phyloP scores from a whole-genome alignment of 345 rosid genomes.

The Salix koriyanagi region DNA sequence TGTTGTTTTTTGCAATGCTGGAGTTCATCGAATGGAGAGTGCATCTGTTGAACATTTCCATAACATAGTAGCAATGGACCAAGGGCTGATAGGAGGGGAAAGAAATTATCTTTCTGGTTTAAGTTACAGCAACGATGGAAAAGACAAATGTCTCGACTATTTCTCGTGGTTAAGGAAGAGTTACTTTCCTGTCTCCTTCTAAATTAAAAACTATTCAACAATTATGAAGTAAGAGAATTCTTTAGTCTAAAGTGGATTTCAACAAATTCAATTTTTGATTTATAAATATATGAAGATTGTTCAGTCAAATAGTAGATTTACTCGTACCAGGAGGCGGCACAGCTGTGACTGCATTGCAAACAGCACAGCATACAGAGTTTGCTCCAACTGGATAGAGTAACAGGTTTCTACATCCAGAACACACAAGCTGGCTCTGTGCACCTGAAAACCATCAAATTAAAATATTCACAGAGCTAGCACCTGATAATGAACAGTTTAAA shows the following conservation, averaged over 20 bases:
- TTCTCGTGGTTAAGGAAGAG: neutral
- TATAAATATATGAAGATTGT: neutral
- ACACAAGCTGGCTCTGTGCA: conserved; percentile 85
- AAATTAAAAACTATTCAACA: neutral
- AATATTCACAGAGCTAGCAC: no score
- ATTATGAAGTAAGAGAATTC: neutral
- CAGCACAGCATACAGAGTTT: conserved; percentile 92
- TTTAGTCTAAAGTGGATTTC: neutral
- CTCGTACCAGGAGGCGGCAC: conserved; percentile 87
- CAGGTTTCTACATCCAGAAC: conserved; percentile 94
- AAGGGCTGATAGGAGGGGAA: neutral
- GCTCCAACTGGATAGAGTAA: conserved; percentile 93
- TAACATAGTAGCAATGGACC: neutral
- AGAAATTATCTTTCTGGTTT: neutral
- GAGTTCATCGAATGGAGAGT: neutral
- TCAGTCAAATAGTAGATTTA: no score
- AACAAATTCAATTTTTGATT: neutral
- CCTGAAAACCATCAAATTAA: conserved; percentile 20
- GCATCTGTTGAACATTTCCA: neutral
- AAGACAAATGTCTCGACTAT: neutral
- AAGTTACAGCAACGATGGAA: neutral
- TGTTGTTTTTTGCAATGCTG: neutral
- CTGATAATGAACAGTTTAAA: neutral
- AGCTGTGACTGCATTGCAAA: conserved; percentile 96
- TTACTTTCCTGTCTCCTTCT: neutral